Conservation (phyloP, 2,329 filamentous ascomycete genomes). For the Exophiala mesophila region DNA sequence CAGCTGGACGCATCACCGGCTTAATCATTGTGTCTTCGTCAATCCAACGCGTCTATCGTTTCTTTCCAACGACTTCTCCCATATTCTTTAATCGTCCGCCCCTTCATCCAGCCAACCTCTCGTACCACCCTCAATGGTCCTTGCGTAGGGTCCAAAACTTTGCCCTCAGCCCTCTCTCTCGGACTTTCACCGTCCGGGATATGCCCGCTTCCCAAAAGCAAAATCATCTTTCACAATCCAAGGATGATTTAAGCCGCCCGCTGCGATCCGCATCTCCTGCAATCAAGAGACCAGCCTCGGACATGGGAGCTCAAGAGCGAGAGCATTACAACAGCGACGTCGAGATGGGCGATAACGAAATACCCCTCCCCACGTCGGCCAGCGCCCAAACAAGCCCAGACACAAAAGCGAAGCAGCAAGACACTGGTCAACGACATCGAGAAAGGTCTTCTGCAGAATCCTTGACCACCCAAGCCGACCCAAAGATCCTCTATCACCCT, state of each 20-base stretch:
- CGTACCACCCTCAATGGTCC: slow-evolving; percentile 17
- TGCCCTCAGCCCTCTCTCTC: slow-evolving; percentile 28
- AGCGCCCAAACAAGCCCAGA: slow-evolving; percentile 10
- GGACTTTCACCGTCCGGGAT: slow-evolving; percentile 28
- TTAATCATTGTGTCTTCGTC: too few relatives aligned
- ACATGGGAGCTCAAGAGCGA: slow-evolving; percentile 45
- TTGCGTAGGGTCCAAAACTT: slow-evolving; percentile 11
- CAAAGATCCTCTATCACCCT: slow-evolving; percentile 33
- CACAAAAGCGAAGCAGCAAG: slow-evolving; percentile 24
- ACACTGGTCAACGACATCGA: slow-evolving; percentile 19
- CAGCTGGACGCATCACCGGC: too few relatives aligned
- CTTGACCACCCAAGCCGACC: slow-evolving; percentile 32
- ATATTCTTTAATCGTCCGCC: slow-evolving; percentile 6
- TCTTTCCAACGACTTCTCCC: slow-evolving; percentile 13
- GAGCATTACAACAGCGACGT: slow-evolving; percentile 29
- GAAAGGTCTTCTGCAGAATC: slow-evolving; percentile 13
- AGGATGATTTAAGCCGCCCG: slow-evolving; percentile 27
- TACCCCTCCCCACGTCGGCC: slow-evolving; percentile 10
- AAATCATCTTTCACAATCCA: slow-evolving; percentile 23
- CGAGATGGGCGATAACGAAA: slow-evolving; percentile 29
- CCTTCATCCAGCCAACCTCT: slow-evolving; percentile 3
- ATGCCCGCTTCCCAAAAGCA: slow-evolving; percentile 32
- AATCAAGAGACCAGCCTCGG: slow-evolving; percentile 49
- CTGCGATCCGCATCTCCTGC: slow-evolving; percentile 49
- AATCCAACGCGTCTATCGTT: too few relatives aligned